Evolutionary conservation across 2,329 filamentous ascomycete genomes (phyloP), one percentile per base, ranked within the genome.

Genomic region (Decorospora gaudefroyi): DNA sequence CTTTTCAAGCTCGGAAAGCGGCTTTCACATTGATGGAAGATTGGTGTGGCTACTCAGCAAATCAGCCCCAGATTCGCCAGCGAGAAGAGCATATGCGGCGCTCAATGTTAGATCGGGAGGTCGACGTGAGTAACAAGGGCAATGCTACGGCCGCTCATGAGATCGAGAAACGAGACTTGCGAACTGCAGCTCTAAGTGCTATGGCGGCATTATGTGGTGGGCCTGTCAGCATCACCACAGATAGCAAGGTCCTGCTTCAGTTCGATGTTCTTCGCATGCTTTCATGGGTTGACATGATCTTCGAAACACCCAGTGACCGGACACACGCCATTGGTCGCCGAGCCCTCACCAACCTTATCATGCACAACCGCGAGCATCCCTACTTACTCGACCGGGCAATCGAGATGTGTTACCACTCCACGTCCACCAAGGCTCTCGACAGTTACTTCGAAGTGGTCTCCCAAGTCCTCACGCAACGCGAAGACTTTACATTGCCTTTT

Each of bases 1-100:
- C 93, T 0, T 99, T 99, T 63, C 93, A 99, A 68, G 89, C 91
- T 9, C 81, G 95, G 27, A 96, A 96, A 67, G 96, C 93, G 4
- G 88, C 92, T 0, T 99, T 99, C 65, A 86, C 91, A 0, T 75
- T 99, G 33, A 97, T 99, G 91, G 93, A 99, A 71, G 92, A 97
- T 55, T 99, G 95, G 95, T 99, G 93, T 67, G 93, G 93, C 2
- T 96, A 95, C 68, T 96, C 91, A 6, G 90, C 91, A 0, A 96
- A 96, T 53, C 90, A 95, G 65, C 78, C 75, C 10, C 88, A 95
- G 53, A 88, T 96, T 27, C 82, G 85, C 4, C 84, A 86, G 45
- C 81, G 90, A 49, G 91, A 96, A 70, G 87, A 95, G 50, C 87
- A 82, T 23, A 95, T 96, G 86, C 81, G 89, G 29, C 87, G 91